phyloP scores from a whole-genome alignment of 139 green algal species.

The Dunaliella primolecta region DNA sequence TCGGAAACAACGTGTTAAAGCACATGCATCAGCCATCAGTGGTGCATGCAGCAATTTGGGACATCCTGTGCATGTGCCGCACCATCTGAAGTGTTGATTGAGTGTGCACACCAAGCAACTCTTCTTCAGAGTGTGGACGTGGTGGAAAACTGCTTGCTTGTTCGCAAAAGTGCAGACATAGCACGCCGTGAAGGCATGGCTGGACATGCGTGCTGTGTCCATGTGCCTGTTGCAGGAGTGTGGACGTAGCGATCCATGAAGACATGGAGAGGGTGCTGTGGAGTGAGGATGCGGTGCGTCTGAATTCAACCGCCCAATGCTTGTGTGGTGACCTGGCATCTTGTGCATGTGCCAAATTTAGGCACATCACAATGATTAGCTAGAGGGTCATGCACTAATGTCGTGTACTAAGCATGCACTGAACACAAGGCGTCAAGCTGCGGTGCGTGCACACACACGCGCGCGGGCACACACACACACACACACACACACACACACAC shows the following conservation, averaged over 20 bases:
- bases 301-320: background rate
- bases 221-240: no score
- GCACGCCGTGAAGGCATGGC: background rate
- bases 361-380: background rate
- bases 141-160: background rate
- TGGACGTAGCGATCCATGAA: no score
- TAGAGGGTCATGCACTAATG: background rate
- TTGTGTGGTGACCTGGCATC: background rate
- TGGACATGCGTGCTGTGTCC: no score
- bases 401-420: background rate
- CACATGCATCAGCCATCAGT: background rate
- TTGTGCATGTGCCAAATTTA: background rate
- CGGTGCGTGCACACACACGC: no score
- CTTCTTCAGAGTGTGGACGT: background rate
- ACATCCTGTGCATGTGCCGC: no score
- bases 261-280: background rate
- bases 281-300: background rate
- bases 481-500: no score
- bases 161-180: background rate
- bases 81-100: background rate
- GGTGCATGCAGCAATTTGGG: background rate
- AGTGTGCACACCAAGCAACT: no score
- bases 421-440: no score
- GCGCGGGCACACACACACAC: no score
- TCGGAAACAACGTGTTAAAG: background rate